These are phyloP conservation scores for Metarhizium album DNA, from an alignment of 2,329 filamentous ascomycete species.

Conservation along the genomic window DNA sequence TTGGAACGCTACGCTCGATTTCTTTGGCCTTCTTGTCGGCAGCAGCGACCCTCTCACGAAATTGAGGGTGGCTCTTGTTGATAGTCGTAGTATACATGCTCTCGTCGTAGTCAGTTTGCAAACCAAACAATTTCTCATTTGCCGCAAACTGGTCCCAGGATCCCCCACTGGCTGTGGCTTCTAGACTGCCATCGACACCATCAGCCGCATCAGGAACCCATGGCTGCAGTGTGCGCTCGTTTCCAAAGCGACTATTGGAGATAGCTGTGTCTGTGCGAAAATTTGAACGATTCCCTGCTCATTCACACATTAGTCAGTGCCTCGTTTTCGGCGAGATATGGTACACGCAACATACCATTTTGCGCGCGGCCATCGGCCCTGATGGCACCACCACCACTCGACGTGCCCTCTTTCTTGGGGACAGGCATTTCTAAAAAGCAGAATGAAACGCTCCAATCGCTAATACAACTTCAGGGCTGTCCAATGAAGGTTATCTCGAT, in stretches of 20 bases:
- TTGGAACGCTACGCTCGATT: constrained; percentile 66
- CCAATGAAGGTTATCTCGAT: neutral
- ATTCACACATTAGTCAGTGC: neutral
- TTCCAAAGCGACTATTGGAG: constrained; percentile 57
- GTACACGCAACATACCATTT: constrained; percentile 21
- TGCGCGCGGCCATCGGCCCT: constrained; percentile 21
- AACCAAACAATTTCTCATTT: constrained; percentile 79
- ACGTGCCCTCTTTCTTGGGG: constrained; percentile 28
- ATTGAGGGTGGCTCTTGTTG: constrained; percentile 72
- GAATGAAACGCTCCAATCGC: constrained; percentile 9
- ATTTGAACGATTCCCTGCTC: constrained; percentile 49
- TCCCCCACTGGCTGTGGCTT: constrained; percentile 38
- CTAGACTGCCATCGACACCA: constrained; percentile 59
- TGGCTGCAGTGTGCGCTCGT: constrained; percentile 66
- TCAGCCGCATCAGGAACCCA: constrained; percentile 63
- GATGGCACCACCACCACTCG: constrained; percentile 18
- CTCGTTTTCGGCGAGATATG: neutral
- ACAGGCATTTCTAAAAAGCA: constrained; percentile 23
- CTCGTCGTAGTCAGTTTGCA: constrained; percentile 86
- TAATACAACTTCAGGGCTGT: constrained; percentile 11
- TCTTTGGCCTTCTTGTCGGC: constrained; percentile 80
- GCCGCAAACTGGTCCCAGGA: constrained; percentile 90
- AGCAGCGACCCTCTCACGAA: constrained; percentile 63
- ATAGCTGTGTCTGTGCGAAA: constrained; percentile 89
- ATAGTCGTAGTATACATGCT: constrained; percentile 90